Conservation (phyloP, 345 rosid genomes). For the Eucalyptus pauciflora region DNA sequence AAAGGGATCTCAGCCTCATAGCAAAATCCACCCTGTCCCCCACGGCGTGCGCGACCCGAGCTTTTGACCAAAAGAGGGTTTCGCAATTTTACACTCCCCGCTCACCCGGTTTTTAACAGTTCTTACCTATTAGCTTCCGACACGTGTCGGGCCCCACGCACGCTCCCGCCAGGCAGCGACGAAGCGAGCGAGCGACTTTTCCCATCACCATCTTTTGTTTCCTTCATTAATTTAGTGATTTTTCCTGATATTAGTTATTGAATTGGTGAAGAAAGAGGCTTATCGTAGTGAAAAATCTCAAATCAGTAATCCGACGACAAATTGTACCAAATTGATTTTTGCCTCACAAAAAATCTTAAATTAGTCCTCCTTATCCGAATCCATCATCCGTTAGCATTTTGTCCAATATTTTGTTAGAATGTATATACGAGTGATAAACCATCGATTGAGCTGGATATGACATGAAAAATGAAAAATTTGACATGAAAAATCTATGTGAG, state of each 20-base stretch:
- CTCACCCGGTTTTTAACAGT: neutral
- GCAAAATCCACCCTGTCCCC: neutral
- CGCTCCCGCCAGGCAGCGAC: neutral
- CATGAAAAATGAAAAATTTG: accelerated
- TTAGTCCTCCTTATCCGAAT: accelerated
- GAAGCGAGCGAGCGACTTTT: neutral
- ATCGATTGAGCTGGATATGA: accelerated
- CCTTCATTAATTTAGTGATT: neutral
- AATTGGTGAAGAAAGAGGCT: neutral
- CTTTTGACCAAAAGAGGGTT: neutral
- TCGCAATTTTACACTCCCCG: neutral
- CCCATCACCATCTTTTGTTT: accelerated
- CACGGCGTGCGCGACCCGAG: neutral
- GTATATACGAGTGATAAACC: accelerated
- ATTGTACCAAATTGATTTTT: neutral
- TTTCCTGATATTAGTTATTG: neutral
- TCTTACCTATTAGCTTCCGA: neutral
- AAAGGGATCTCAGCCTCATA: neutral
- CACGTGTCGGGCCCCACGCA: neutral
- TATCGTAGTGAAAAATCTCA: neutral
- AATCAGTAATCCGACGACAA: accelerated
- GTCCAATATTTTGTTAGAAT: neutral
- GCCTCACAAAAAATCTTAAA: accelerated
- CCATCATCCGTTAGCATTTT: accelerated
- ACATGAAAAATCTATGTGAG: neutral